Base-by-base conservation (phyloP, 2,329 filamentous ascomycete species). In the Aspergillus ochraceus region DNA sequence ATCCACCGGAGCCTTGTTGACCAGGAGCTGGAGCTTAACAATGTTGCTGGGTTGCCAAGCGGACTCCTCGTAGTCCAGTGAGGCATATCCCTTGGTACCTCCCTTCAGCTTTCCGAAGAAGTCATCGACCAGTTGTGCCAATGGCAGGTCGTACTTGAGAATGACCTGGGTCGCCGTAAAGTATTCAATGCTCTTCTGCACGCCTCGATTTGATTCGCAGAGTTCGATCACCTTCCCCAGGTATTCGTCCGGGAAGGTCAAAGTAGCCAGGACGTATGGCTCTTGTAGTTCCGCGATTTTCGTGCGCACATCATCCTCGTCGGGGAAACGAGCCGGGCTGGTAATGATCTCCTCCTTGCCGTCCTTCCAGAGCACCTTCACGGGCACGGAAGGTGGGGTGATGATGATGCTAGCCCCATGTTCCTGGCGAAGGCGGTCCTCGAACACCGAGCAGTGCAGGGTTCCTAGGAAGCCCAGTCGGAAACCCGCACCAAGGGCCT, bases 51-150 rank as follows among this genome's bases (percentile, higher is more conserved):
- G 79, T 22, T 89, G 87, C 86, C 92, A 99, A 0, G 91, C 94
- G 0, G 92, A 90, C 68, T 99, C 95, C 78, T 99, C 95, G 74
- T 99, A 99, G 75, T 99, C 95, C 5, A 99, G 84, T 39, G 90
- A 95, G 0, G 95, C 95, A 69, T 99, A 99, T 11, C 95, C 95
- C 74, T 97, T 97, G 56, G 93, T 97, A 0, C 87, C 85, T 42
- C 92, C 91, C 76, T 99, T 99, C 55, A 99, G 83, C 76, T 96
- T 97, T 55, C 95, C 95, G 74, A 99, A 99, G 72, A 99, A 89
- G 76, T 99, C 95, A 68, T 98, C 95, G 0, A 99, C 95, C 4
- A 99, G 82, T 56, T 97, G 91, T 1, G 92, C 88, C 0, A 97
- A 84, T 0, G 95, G 95, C 1, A 99, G 79, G 55, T 93, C 87